These are phyloP conservation scores for Lipomyces chichibuensis DNA, from an alignment of 805 yeast species.

Conservation along the genomic window DNA sequence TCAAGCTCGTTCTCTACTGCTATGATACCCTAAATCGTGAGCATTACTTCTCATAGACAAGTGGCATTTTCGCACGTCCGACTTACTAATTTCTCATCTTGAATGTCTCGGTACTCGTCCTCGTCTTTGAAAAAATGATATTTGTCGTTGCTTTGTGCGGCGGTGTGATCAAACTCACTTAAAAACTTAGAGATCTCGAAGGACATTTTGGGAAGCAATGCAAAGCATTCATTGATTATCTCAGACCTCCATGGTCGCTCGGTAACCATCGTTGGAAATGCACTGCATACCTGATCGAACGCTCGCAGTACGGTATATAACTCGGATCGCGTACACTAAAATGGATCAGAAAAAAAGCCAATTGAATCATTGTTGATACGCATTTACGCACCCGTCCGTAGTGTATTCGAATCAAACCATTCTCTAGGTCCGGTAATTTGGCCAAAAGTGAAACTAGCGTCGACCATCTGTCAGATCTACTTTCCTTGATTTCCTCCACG, in stretches of 20 bases:
- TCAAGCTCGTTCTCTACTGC: conserved; percentile 53
- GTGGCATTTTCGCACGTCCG: conserved; percentile 41
- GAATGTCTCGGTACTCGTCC: conserved; percentile 49
- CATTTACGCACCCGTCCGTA: conserved; percentile 47
- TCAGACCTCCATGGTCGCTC: conserved; percentile 44
- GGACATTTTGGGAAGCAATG: conserved; percentile 46
- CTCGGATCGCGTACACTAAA: conserved; percentile 58
- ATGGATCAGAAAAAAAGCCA: background rate
- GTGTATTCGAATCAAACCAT: conserved; percentile 59
- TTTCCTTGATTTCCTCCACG: conserved; percentile 49
- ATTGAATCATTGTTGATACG: background rate
- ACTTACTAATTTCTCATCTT: conserved; percentile 43
- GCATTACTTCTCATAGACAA: conserved; percentile 39
- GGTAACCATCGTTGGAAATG: conserved; percentile 40
- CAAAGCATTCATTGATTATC: conserved; percentile 48
- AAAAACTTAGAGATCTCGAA: conserved; percentile 41
- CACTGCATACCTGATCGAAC: conserved; percentile 44
- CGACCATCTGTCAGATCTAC: conserved; percentile 39
- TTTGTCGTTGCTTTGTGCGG: conserved; percentile 39
- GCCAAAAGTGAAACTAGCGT: conserved; percentile 40
- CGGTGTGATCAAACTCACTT: conserved; percentile 34
- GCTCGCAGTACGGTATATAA: conserved; percentile 57
- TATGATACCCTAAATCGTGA: conserved; percentile 46
- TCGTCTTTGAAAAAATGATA: conserved; percentile 38
- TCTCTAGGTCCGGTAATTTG: conserved; percentile 59